Base-by-base conservation (phyloP, 345 rosid genomes). In the Draba incana region DNA sequence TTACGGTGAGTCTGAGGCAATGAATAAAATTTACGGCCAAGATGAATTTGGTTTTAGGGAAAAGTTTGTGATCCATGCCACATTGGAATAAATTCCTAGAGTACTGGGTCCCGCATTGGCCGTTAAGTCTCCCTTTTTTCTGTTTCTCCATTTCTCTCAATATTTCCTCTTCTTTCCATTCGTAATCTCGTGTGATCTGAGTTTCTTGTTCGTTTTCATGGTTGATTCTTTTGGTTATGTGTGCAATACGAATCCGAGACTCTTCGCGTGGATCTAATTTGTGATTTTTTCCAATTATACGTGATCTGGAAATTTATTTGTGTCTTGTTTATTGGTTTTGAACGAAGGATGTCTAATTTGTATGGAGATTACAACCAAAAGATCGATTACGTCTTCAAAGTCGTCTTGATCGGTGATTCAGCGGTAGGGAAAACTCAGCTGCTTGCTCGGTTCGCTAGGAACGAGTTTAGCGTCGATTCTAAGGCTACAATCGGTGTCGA, bases 401-500 rank as follows among this genome's bases (percentile, higher is more conserved):
- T 85, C 57, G 96, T 89, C 15, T 80, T 89, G 82, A 89, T 89
- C 53, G 96, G 90, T 7, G 96, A 89, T 75, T 89, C 96, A 1
- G 96, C 96, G 0, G 96, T 89, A 24, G 96, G 96, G 0, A 89
- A 89, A 77, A 85, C 92, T 6, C 92, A 86, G 81, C 83, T 89
- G 20, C 86, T 89, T 31, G 88, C 90, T 3, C 79, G 96, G 57
- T 89, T 89, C 59, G 77, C 96, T 5, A 81, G 92, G 76, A 89
- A 89, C 59, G 96, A 89, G 80, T 89, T 89, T 71, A 86, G 85
- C 66, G 79, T 83, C 31, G 96, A 87, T 74, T 86, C 96, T 4
- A 89, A 89, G 72, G 96, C 96, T 16, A 89, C 92, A 12, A 89
- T 89, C 27, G 92, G 96, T n/a, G 96, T 89, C 13, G 96, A 89